Base-by-base conservation (phyloP, 2,329 filamentous ascomycete genomes). In the Colletotrichum tamarilloi region DNA sequence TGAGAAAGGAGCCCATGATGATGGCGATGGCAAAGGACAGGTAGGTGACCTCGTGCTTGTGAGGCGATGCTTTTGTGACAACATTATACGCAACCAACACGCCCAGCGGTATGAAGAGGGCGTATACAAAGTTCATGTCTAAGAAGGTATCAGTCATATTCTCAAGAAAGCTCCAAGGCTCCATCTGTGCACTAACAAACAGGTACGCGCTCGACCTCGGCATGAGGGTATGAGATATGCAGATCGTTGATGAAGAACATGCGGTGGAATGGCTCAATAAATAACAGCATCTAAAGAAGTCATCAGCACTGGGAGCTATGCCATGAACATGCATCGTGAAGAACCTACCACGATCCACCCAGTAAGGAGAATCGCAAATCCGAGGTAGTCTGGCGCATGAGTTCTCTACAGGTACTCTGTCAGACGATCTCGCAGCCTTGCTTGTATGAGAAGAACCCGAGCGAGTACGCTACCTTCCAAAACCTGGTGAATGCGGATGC, bases 241-340 rank as follows among this genome's bases (percentile, higher is more conserved):
- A 94, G 88, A 81, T 98, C 95, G 80, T 95, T 93, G 75, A 98
- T 89, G 76, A 91, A 93, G 85, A 99, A 98, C 91, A 98, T 93
- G 84, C 94, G 95, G 82, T 98, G 95, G 81, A 98, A 98, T 0
- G 97, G 97, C 74, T 92, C 92, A 77, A 94, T 88, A 76, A 93
- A 87, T 77, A 93, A 85, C 82, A 91, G 87, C 56, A 94, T 87
- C 89, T 94, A 79, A 82, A 79, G 19, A 79, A 62, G 30, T 77
- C 76, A 62, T n/a, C 26, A 4, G 30, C 32, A 30, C 35, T 24
- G 53, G 35, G 8, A 58, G 79, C 78, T 82, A 22, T 22, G 52
- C 4, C 12, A 46, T 82, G 22, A 3, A 16, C 32, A 28, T 8
- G 2, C 28, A 9, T 11, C 6, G 35, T 75, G 77, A 70, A 32